Evolutionary conservation across 2,329 filamentous ascomycete genomes (phyloP).

Genomic region (Daldinia sp.): DNA sequence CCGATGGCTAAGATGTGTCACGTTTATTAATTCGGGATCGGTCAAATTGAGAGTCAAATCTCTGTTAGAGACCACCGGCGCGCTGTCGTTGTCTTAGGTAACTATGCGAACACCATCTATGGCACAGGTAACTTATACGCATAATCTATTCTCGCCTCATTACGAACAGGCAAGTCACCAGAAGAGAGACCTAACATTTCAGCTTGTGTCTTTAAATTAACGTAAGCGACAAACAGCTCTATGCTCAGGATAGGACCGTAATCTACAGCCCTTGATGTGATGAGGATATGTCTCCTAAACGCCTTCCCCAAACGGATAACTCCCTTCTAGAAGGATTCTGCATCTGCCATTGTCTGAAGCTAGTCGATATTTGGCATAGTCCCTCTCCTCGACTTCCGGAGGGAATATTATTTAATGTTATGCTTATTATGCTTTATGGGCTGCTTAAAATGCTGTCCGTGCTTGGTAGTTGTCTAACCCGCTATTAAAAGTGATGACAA

Average conservation of each 20-base stretch:
- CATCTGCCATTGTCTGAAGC: slow-evolving; percentile 33
- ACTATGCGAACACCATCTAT: slow-evolving; percentile 12
- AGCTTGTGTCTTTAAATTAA: slow-evolving; percentile 5
- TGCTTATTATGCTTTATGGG: slow-evolving; percentile 1
- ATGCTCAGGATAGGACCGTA: neutral
- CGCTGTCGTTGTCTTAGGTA: slow-evolving; percentile 30
- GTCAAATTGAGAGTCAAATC: slow-evolving; percentile 11
- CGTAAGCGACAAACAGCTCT: neutral
- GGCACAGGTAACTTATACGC: slow-evolving; percentile 10
- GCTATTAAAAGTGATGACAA: slow-evolving; percentile 14
- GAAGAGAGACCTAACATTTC: neutral
- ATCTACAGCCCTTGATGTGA: neutral
- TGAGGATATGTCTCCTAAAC: neutral
- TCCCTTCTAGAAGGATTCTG: slow-evolving; percentile 44
- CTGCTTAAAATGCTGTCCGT: neutral
- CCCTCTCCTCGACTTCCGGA: slow-evolving; percentile 20
- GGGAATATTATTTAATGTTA: slow-evolving; percentile 6
- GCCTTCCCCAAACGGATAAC: slow-evolving; percentile 11
- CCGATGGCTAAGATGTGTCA: slow-evolving; percentile 25
- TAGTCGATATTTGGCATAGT: slow-evolving; percentile 32
- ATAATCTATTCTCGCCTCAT: slow-evolving; percentile 12
- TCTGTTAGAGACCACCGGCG: slow-evolving; percentile 12
- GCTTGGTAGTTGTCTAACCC: neutral
- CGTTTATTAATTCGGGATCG: slow-evolving; percentile 13
- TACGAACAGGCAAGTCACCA: neutral